These are phyloP conservation scores for Persicaria tinctoria DNA, from an alignment of 148 eudicot genomes.

Conservation along the genomic window DNA sequence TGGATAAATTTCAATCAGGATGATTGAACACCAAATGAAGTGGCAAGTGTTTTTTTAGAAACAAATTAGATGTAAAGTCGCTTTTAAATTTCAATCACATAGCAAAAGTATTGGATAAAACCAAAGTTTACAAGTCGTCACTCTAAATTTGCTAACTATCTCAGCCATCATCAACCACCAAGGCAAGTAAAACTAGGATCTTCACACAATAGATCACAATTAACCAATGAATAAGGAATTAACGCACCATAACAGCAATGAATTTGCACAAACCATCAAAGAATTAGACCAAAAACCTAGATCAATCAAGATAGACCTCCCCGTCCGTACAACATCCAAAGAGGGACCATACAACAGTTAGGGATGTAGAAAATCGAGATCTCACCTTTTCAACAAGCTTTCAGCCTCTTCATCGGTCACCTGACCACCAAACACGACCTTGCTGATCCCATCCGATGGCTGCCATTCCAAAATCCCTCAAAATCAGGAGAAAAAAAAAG, in stretches of 20 bases:
- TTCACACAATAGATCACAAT: slow-evolving; percentile 5
- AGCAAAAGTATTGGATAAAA: background rate
- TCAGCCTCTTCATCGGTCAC: no score
- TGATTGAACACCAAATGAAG: slow-evolving; percentile 7
- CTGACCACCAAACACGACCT: no score
- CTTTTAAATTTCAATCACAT: background rate
- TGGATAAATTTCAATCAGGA: no score
- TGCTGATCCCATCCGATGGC: no score
- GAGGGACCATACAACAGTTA: no score
- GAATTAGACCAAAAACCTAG: background rate
- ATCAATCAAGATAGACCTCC: no score
- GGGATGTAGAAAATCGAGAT: no score
- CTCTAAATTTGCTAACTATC: background rate
- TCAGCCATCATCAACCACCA: background rate
- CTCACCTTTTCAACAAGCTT: no score
- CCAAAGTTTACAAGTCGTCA: background rate
- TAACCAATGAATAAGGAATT: background rate
- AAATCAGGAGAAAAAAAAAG: no score
- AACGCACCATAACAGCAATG: background rate
- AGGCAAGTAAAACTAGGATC: background rate
- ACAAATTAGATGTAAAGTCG: slow-evolving; percentile 11
- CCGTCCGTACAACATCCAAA: no score
- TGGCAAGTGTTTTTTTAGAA: background rate
- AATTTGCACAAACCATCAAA: background rate
- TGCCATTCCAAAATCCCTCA: no score